phyloP scores from a whole-genome alignment of 805 yeast genomes.

The Starmera amethionina region DNA sequence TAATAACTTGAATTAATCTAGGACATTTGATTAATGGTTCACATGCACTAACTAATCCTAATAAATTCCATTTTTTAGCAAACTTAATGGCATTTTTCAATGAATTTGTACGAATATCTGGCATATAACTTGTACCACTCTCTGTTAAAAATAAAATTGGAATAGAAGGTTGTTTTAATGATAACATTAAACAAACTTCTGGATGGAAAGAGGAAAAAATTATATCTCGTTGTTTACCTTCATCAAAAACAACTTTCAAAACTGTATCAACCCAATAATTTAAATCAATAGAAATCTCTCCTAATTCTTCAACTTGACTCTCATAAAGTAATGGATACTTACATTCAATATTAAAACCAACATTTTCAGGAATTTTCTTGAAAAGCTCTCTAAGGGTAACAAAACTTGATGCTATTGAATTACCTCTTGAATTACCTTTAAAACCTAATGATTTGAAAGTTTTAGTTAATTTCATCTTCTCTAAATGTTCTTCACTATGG shows the following conservation, averaged over 20 bases:
- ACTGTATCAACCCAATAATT: constrained; percentile 87
- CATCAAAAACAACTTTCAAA: constrained; percentile 66
- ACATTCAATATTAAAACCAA: constrained; percentile 91
- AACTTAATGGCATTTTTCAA: constrained; percentile 87
- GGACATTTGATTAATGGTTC: constrained; percentile 84
- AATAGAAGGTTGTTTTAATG: constrained; percentile 87
- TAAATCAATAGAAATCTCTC: constrained; percentile 71
- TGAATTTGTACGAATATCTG: constrained; percentile 80
- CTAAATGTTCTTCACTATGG: constrained; percentile 15
- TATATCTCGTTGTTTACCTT: constrained; percentile 72
- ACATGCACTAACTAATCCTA: constrained; percentile 89
- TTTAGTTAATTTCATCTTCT: constrained; percentile 77
- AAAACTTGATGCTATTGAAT: constrained; percentile 83
- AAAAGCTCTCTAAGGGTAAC: constrained; percentile 83
- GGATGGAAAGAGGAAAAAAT: constrained; percentile 93
- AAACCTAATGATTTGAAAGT: constrained; percentile 80
- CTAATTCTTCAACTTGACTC: constrained; percentile 82
- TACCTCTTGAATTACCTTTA: constrained; percentile 89
- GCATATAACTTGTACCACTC: constrained; percentile 77
- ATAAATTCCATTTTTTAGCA: constrained; percentile 80
- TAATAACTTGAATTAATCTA: constrained; percentile 81
- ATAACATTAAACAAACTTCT: constrained; percentile 75
- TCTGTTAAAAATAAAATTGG: constrained; percentile 89
- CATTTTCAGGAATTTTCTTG: constrained; percentile 66
- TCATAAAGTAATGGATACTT: constrained; percentile 95